Base-by-base conservation (phyloP, 805 yeast genomes). In the Lipomyces oligophaga region DNA sequence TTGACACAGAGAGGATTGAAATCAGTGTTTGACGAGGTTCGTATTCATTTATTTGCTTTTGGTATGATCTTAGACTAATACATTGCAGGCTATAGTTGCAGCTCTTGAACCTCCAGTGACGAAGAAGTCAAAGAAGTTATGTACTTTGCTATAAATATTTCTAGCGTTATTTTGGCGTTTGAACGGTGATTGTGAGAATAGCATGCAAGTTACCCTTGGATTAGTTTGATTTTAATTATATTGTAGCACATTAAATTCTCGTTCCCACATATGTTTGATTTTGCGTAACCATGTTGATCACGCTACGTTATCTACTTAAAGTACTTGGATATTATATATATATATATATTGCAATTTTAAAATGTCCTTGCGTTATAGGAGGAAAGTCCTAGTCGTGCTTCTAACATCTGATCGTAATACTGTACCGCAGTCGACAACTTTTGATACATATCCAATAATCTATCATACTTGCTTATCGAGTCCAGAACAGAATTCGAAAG, bases 21-120 rank as follows among this genome's bases (percentile, higher is more conserved):
- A 71, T 88, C 94, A 58, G 96, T 90, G n/a, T 90, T 90, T 70
- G 97, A 93, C 66, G 97, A 88, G 70, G 53, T 48, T 19, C 38
- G 50, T 45, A 18, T 35, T n/a, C 15, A 11, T 10, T 13, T 13
- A 11, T 19, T 30, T 31, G n/a, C n/a, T 19, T 16, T 21, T 16
- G n/a, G 5, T 22, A 13, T 5, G 18, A 8, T n/a, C 34, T 21
- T 15, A n/a, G 34, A 30, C 30, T 36, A 37, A 36, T 26, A n/a
- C 11, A 10, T 18, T 20, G n/a, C 20, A 38, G 43, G 97, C 97
- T 21, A 93, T 93, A 49, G 97, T 93, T 40, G 97, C 97, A 41
- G 97, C 97, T 22, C 76, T 93, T 55, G 97, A 90, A 66, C 97
- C 97, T 39, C 97, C 97, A 22, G 93, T 84, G 55, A 80, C 85